Base-by-base conservation (phyloP, 805 yeast species). In the Candida morakotiae region DNA sequence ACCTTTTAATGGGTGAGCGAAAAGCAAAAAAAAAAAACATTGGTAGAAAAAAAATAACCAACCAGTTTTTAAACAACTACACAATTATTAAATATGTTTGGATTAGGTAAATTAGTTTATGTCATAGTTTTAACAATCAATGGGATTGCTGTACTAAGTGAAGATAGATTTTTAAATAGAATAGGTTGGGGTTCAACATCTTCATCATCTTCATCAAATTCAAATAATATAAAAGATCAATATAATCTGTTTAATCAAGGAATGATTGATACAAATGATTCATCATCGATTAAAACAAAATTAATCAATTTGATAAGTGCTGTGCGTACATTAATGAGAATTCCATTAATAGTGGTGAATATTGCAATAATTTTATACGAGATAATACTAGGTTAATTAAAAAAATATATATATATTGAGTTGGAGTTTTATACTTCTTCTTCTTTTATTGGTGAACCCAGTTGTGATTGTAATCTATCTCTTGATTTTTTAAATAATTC, bases 401-500 rank as follows among this genome's bases (percentile, higher is more conserved):
- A 10, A 5, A 8, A 14, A 28, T 9, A 26, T 21, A 22, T 25
- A 34, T 16, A 26, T 11, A 17, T 11, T 5, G 5, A 29, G 9
- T 27, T 14, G n/a, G 23, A 21, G 23, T 21, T 21, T 9, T 21
- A 13, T 19, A 19, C 10, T 27, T 20, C 17, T 34, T 35, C 34
- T 18, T 28, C n/a, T 19, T 35, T 31, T n/a, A 18, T 11, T 13
- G 39, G 39, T 14, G 39, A 35, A 3, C 39, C 39, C 10, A 19
- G 15, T 22, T 40, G 43, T 41, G 62, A 62, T 39, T 79, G 80
- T 46, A 81, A 66, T 43, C 84, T 68, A 26, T 80, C 81, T 42
- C 88, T 70, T 16, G 87, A 80, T 55, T 80, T 78, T 48, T 86
- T 83, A 63, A 93, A 93, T 41, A 93, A 67, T 57, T 86, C 95